Conservation (phyloP, 2,329 filamentous ascomycete genomes). For the Clarireedia hainanense region DNA sequence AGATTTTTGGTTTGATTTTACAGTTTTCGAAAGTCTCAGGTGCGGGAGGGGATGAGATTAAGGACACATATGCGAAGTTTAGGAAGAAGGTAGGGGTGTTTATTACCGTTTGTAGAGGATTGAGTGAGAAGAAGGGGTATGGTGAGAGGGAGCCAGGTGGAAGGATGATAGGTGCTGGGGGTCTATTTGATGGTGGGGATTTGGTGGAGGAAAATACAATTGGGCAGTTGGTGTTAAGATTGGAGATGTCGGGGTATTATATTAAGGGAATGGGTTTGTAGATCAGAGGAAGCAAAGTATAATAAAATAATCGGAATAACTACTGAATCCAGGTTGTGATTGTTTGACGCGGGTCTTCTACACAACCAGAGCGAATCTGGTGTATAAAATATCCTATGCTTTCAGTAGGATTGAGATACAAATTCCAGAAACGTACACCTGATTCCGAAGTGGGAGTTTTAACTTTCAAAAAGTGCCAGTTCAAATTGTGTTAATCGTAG, state of each 20-base stretch:
- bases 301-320: no score
- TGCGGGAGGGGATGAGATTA: constrained; percentile 36
- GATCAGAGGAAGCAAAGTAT: not conserved
- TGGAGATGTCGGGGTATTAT: constrained; percentile 68
- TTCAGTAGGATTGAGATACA: no score
- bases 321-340: no score
- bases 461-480: no score
- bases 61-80: constrained; percentile 55
- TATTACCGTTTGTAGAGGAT: constrained; percentile 60
- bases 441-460: no score
- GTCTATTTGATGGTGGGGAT: constrained; percentile 32
- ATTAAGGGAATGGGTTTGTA: constrained; percentile 15
- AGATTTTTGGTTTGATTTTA: constrained; percentile 67
- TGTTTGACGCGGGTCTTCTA: no score
- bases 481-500: no score
- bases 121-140: constrained; percentile 52
- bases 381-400: no score
- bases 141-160: constrained; percentile 27
- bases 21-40: constrained; percentile 50
- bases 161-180: constrained; percentile 20
- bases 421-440: no score
- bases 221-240: constrained; percentile 56
- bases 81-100: constrained; percentile 68
- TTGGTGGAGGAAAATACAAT: constrained; percentile 50
- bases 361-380: no score